These are phyloP conservation scores for Plectosphaerella sp. DNA, from an alignment of 2,329 filamentous ascomycete genomes.

Conservation along the genomic window DNA sequence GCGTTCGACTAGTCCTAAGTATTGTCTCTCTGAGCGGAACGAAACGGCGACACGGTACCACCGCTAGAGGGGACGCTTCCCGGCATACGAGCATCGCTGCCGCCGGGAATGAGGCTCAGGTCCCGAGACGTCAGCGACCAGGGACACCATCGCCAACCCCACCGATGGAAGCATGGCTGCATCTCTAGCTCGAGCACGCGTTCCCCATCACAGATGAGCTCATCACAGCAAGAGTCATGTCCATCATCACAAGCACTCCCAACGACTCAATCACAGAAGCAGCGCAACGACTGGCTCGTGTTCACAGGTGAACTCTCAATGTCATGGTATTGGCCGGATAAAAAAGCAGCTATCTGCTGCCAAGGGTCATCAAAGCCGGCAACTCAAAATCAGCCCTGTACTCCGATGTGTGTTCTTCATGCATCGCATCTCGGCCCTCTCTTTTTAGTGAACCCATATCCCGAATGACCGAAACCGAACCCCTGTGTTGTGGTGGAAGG, in stretches of 20 bases:
- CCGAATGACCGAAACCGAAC: constrained; percentile 7
- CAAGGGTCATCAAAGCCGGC: constrained; percentile 12
- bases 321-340: constrained; percentile 14
- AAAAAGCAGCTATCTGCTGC: constrained; percentile 12
- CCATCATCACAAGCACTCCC: not conserved
- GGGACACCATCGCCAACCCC: not conserved
- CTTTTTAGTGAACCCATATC: constrained; percentile 6
- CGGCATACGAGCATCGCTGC: no score
- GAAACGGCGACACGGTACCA: not conserved
- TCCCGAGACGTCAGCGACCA: not conserved
- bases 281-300: not conserved
- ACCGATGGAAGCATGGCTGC: not conserved
- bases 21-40: not conserved
- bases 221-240: not conserved
- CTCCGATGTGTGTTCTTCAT: constrained; percentile 12
- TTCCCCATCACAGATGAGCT: not conserved
- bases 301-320: constrained; percentile 12
- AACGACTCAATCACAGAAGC: not conserved
- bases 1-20: no score
- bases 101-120: no score
- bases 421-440: constrained; percentile 13
- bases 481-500: no score
- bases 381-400: constrained; percentile 15
- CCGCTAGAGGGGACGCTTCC: no score
- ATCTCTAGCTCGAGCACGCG: not conserved